phyloP scores from a whole-genome alignment of 2,329 filamentous ascomycete species.

The Talaromyces sp. region DNA sequence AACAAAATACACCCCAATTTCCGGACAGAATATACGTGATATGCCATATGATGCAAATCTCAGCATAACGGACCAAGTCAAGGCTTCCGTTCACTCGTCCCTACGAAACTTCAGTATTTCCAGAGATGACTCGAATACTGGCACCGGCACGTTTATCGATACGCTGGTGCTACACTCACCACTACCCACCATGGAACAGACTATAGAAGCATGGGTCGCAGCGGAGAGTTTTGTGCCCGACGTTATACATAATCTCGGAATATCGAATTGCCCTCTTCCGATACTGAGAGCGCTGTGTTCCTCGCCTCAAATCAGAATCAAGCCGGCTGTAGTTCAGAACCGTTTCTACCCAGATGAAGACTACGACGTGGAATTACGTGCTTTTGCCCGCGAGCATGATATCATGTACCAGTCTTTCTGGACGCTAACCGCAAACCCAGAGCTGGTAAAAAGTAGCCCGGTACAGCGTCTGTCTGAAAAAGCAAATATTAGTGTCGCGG shows the following conservation, averaged over 20 bases:
- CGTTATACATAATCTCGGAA: slow-evolving; percentile 63
- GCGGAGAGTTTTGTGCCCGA: slow-evolving; percentile 65
- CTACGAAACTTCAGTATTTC: slow-evolving; percentile 55
- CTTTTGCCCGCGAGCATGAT: slow-evolving; percentile 50
- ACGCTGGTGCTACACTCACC: slow-evolving; percentile 59
- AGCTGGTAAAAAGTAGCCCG: slow-evolving; percentile 45
- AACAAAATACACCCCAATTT: slow-evolving; percentile 72
- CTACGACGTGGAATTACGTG: slow-evolving; percentile 60
- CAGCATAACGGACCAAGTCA: slow-evolving; percentile 62
- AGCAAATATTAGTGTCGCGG: slow-evolving; percentile 41
- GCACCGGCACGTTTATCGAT: slow-evolving; percentile 53
- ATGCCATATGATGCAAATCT: slow-evolving; percentile 61
- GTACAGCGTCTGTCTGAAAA: slow-evolving; percentile 50
- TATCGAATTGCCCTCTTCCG: slow-evolving; percentile 67
- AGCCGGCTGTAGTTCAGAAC: slow-evolving; percentile 69
- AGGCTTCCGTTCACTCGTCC: slow-evolving; percentile 63
- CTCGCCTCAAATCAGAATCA: slow-evolving; percentile 42
- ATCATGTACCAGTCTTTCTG: slow-evolving; percentile 60
- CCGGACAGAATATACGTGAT: slow-evolving; percentile 58
- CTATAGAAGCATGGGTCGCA: slow-evolving; percentile 62
- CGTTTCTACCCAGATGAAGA: slow-evolving; percentile 60
- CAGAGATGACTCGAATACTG: slow-evolving; percentile 28
- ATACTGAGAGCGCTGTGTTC: slow-evolving; percentile 53
- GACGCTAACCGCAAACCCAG: slow-evolving; percentile 58
- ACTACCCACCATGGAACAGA: slow-evolving; percentile 48